Evolutionary conservation across 345 rosid genomes (phyloP).

Genomic region (Physaria fendleri): DNA sequence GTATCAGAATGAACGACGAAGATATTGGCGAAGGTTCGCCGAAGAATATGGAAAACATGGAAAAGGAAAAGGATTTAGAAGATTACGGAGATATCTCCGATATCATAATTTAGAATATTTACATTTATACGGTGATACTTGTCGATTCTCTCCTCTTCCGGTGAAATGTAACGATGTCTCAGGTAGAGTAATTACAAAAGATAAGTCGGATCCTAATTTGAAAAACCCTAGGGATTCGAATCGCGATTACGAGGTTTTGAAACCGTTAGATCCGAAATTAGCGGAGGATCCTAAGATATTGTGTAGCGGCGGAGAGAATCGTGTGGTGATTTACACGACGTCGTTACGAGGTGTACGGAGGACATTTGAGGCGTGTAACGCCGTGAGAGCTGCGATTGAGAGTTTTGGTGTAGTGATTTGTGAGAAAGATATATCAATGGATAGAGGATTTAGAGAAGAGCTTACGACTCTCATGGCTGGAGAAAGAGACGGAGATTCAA

Average conservation of each 20-base stretch:
- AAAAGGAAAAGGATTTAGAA: too few relatives aligned
- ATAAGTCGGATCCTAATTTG: conserved; percentile 46
- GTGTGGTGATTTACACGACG: conserved; percentile 67
- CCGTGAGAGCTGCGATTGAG: conserved; percentile 53
- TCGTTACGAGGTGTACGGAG: conserved; percentile 67
- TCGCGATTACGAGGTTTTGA: not conserved
- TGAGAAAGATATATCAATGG: conserved; percentile 84
- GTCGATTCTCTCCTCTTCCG: conserved; percentile 50
- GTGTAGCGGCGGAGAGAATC: conserved; percentile 38
- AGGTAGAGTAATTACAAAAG: conserved; percentile 30
- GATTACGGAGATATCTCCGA: too few relatives aligned
- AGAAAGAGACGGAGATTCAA: not conserved
- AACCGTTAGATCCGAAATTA: conserved; percentile 21
- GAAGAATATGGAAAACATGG: too few relatives aligned
- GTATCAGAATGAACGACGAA: too few relatives aligned
- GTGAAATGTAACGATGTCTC: conserved; percentile 1
- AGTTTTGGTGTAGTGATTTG: conserved; percentile 43
- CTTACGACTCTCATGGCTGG: conserved; percentile 37
- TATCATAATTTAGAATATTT: too few relatives aligned
- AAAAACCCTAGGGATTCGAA: conserved; percentile 4
- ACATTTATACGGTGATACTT: conserved; percentile 50
- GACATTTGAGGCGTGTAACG: conserved; percentile 81
- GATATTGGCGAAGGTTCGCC: too few relatives aligned
- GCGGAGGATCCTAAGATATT: conserved; percentile 21
- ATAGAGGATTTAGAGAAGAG: conserved; percentile 68